These are phyloP conservation scores for Tricholoma sp. DNA, from an alignment of 768 basidiomycete genomes.

Conservation along the genomic window DNA sequence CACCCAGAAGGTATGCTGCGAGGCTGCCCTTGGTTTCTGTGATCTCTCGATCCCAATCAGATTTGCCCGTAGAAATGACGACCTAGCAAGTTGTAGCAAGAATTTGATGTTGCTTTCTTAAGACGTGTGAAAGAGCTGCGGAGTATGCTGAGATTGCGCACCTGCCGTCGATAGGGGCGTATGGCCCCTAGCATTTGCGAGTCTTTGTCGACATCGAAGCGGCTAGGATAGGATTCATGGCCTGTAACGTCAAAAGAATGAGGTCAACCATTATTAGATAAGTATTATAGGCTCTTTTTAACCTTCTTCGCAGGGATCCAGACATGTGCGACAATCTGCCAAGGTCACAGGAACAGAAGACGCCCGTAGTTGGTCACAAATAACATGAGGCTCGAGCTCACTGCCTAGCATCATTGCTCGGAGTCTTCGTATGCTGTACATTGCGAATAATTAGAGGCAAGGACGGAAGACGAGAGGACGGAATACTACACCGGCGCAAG, in stretches of 20 bases:
- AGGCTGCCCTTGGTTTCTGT: slow-evolving; percentile 67
- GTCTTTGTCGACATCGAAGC: slow-evolving; percentile 75
- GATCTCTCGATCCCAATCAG: slow-evolving; percentile 84
- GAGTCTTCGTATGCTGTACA: slow-evolving; percentile 36
- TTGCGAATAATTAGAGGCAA: slow-evolving; percentile 15
- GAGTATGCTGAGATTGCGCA: slow-evolving; percentile 19
- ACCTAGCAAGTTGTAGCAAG: slow-evolving; percentile 44
- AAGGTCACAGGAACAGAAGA: slow-evolving; percentile 60
- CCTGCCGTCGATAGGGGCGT: slow-evolving; percentile 81
- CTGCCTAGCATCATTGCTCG: slow-evolving; percentile 37
- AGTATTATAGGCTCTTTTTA: slow-evolving; percentile 9
- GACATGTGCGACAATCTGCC: slow-evolving; percentile 68
- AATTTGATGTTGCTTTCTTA: background rate
- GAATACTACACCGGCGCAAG: background rate
- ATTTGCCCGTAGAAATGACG: slow-evolving; percentile 84
- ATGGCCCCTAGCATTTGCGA: slow-evolving; percentile 81
- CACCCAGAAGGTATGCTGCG: slow-evolving; percentile 50
- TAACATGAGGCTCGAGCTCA: slow-evolving; percentile 31
- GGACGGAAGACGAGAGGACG: background rate
- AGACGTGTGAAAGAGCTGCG: slow-evolving; percentile 1
- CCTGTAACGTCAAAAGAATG: slow-evolving; percentile 34
- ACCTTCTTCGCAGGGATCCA: slow-evolving; percentile 76
- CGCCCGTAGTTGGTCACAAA: slow-evolving; percentile 48
- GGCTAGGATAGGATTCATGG: slow-evolving; percentile 68
- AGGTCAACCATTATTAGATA: slow-evolving; percentile 24